These are phyloP conservation scores for Colletotrichum echinochloae DNA, from an alignment of 2,329 filamentous ascomycete species.

Conservation along the genomic window DNA sequence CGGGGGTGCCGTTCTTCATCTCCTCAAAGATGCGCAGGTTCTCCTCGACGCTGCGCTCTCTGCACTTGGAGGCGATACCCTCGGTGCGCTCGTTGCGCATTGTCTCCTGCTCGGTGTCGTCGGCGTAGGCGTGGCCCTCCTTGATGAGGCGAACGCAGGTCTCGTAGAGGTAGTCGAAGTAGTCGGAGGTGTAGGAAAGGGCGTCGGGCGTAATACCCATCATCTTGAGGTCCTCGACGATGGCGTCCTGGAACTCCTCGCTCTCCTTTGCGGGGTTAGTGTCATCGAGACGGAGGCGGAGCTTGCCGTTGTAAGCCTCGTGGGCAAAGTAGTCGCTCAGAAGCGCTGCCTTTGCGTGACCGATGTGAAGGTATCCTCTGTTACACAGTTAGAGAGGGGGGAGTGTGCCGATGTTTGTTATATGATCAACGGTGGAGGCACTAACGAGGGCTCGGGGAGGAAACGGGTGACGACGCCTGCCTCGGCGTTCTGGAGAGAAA, in stretches of 20 bases:
- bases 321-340: slow-evolving; percentile 98
- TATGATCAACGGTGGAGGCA: background rate
- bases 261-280: slow-evolving; percentile 99
- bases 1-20: slow-evolving; percentile 88
- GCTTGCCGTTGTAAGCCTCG: slow-evolving; percentile 89
- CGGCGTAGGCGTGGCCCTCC: slow-evolving; percentile 89
- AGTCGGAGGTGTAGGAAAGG: slow-evolving; percentile 92
- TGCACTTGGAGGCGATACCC: slow-evolving; percentile 83
- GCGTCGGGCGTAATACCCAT: slow-evolving; percentile 93
- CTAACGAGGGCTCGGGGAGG: slow-evolving; percentile 88
- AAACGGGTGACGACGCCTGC: slow-evolving; percentile 93
- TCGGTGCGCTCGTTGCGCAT: slow-evolving; percentile 89
- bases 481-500: slow-evolving; percentile 85
- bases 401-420: no score
- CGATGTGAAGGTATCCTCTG: slow-evolving; percentile 80
- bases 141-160: slow-evolving; percentile 87
- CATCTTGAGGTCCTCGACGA: slow-evolving; percentile 88
- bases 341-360: slow-evolving; percentile 92
- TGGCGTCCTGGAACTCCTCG: slow-evolving; percentile 94
- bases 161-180: slow-evolving; percentile 93
- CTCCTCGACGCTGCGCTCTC: slow-evolving; percentile 84
- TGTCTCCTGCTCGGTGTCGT: slow-evolving; percentile 90
- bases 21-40: slow-evolving; percentile 88
- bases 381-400: background rate
- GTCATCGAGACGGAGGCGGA: slow-evolving; percentile 94